These are phyloP conservation scores for Colletotrichum brevisporum DNA, from an alignment of 2,329 filamentous ascomycete genomes.

Conservation along the genomic window DNA sequence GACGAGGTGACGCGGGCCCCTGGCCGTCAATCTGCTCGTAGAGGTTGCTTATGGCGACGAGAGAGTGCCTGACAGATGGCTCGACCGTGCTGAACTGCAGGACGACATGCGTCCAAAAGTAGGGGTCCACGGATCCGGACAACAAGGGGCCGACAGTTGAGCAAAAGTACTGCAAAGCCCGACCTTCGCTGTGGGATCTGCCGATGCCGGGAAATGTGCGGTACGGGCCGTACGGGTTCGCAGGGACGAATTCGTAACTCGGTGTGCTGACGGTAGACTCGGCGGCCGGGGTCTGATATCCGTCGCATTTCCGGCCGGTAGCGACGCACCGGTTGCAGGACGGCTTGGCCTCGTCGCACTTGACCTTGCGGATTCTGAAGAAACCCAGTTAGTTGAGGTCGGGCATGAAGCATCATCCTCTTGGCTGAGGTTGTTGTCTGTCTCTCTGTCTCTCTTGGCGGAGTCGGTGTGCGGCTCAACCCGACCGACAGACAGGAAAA, in stretches of 20 bases:
- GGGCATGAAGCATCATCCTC: constrained; percentile 46
- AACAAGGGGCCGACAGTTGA: constrained; percentile 52
- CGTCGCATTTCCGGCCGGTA: constrained; percentile 71
- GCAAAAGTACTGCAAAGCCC: constrained; percentile 52
- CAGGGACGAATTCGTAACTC: too few species aligned
- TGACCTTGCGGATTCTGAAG: constrained; percentile 66
- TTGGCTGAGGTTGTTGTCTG: constrained; percentile 42
- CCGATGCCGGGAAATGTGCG: constrained; percentile 37
- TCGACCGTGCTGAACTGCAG: constrained; percentile 61
- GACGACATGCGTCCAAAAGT: constrained; percentile 62
- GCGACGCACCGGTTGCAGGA: constrained; percentile 66
- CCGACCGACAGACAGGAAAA: background rate
- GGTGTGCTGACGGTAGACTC: constrained; percentile 28
- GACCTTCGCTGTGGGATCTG: constrained; percentile 39
- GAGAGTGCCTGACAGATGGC: constrained; percentile 62
- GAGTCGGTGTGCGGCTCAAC: too few species aligned
- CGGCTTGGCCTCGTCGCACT: constrained; percentile 71
- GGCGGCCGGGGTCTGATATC: constrained; percentile 55
- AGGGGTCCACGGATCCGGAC: constrained; percentile 57
- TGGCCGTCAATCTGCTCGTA: constrained; percentile 52
- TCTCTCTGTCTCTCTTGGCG: background rate
- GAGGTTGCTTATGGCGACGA: constrained; percentile 63
- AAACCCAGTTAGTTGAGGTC: background rate
- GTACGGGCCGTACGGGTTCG: constrained; percentile 24
- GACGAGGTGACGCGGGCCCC: background rate